Evolutionary conservation across 78 protist genomes (phyloP).

Genomic region (Emiliania huxleyi): DNA sequence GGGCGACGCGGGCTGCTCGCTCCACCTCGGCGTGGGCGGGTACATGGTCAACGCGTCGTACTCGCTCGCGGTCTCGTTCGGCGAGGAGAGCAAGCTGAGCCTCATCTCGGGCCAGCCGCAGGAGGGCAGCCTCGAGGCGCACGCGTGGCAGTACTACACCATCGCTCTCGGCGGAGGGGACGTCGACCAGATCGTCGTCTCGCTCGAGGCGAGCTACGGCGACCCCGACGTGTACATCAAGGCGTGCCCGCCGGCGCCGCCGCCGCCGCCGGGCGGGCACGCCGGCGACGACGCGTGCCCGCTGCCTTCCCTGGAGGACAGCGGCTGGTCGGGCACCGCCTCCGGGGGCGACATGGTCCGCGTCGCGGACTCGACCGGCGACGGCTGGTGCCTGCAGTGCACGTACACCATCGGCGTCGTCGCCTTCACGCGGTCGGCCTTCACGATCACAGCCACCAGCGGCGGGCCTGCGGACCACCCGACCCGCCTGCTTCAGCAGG

Average conservation of each 20-base stretch:
- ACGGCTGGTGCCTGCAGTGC: neutral
- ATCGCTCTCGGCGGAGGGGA: neutral
- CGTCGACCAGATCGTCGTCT: neutral
- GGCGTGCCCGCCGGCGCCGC: neutral
- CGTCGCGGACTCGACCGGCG: neutral
- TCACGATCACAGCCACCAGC: neutral
- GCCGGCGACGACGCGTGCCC: neutral
- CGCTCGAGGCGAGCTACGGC: neutral
- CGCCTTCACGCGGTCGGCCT: neutral
- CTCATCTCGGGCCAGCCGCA: neutral
- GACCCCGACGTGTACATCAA: neutral
- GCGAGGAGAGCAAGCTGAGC: neutral
- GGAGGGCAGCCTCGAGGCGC: neutral
- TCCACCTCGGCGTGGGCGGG: neutral
- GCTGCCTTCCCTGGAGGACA: neutral
- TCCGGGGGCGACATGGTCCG: neutral
- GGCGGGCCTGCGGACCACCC: neutral
- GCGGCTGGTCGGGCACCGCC: neutral
- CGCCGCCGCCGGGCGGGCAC: neutral
- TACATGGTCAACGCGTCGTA: neutral
- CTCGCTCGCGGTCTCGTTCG: neutral
- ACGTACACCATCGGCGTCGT: neutral
- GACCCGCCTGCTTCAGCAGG: neutral
- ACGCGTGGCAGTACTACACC: neutral
- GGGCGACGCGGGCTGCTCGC: neutral